Percentiles rank a stretch among this genome's conserved stretches.
These are phyloP conservation scores for Pulveroboletus sp. DNA, from an alignment of 768 basidiomycete genomes.

Conservation along the genomic window DNA sequence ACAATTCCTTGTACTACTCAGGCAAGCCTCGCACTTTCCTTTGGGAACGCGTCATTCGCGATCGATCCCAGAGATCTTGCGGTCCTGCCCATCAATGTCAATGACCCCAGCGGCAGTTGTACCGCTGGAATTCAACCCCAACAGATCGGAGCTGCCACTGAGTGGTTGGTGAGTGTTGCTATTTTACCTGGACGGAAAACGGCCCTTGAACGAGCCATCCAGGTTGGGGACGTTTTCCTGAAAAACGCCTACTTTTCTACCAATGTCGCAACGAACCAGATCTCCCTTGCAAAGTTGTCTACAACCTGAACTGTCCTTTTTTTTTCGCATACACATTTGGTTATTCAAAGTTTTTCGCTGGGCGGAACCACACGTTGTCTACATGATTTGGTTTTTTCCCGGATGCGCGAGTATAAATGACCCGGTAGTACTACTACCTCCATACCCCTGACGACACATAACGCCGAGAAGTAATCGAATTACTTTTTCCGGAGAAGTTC, in stretches of 20 bases:
- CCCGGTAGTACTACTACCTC: not conserved
- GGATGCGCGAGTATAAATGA: not conserved
- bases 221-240: conserved; percentile 70
- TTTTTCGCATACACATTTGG: not conserved
- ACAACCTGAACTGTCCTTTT: conserved; percentile 17
- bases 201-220: not conserved
- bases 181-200: not conserved
- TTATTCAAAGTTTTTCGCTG: conserved; percentile 3
- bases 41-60: conserved; percentile 55
- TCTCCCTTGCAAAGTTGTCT: conserved; percentile 57
- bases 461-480: not conserved
- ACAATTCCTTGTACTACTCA: conserved; percentile 65
- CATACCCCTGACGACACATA: not conserved
- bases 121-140: conserved; percentile 68
- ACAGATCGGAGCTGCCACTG: conserved; percentile 50
- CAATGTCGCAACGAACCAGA: conserved; percentile 52
- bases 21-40: conserved; percentile 50
- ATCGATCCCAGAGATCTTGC: conserved; percentile 69
- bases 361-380: conserved; percentile 4
- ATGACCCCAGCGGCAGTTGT: conserved; percentile 59
- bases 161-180: conserved; percentile 61
- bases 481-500: conserved; percentile 61
- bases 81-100: conserved; percentile 50
- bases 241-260: conserved; percentile 77
- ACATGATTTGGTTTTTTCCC: not conserved